phyloP scores from a whole-genome alignment of 495 filamentous ascomycete genomes.

The Penicillium lagena region DNA sequence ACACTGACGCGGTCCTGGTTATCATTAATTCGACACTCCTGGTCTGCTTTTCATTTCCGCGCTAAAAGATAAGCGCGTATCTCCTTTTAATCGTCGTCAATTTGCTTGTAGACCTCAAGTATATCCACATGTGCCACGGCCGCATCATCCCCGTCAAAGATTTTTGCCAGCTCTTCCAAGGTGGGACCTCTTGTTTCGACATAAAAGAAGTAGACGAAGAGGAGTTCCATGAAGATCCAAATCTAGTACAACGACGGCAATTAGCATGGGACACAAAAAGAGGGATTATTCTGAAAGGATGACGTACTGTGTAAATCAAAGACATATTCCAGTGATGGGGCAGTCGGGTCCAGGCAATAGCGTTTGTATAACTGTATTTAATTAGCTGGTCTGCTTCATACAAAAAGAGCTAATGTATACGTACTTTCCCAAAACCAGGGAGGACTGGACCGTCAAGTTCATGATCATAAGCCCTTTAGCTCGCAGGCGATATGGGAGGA shows the following conservation, averaged over 20 bases:
- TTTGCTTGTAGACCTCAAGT: conserved; percentile 11
- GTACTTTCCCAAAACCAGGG: conserved; percentile 46
- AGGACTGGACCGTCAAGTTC: conserved; percentile 53
- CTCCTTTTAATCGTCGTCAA: conserved; percentile 1
- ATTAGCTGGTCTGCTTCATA: too few relatives aligned
- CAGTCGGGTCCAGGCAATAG: conserved; percentile 48
- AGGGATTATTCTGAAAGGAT: background rate
- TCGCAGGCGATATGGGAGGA: conserved; percentile 57
- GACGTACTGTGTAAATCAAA: conserved; percentile 45
- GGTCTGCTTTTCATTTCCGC: too few relatives aligned
- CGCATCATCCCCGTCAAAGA: conserved; percentile 53
- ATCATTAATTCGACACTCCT: too few relatives aligned
- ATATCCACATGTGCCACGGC: conserved; percentile 24
- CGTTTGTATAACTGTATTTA: conserved; percentile 31
- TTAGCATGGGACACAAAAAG: background rate
- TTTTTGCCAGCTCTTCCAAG: conserved; percentile 56
- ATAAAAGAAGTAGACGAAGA: conserved; percentile 57
- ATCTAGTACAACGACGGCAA: background rate
- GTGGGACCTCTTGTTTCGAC: conserved; percentile 59
- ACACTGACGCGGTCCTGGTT: too few relatives aligned
- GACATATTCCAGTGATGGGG: conserved; percentile 48
- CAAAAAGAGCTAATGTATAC: conserved; percentile 10
- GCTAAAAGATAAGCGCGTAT: too few relatives aligned
- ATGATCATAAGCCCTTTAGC: conserved; percentile 63
- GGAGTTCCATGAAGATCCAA: conserved; percentile 53